Evolutionary conservation across 805 yeast genomes (phyloP).

Genomic region (Kodamaea hsintzibuensis): DNA sequence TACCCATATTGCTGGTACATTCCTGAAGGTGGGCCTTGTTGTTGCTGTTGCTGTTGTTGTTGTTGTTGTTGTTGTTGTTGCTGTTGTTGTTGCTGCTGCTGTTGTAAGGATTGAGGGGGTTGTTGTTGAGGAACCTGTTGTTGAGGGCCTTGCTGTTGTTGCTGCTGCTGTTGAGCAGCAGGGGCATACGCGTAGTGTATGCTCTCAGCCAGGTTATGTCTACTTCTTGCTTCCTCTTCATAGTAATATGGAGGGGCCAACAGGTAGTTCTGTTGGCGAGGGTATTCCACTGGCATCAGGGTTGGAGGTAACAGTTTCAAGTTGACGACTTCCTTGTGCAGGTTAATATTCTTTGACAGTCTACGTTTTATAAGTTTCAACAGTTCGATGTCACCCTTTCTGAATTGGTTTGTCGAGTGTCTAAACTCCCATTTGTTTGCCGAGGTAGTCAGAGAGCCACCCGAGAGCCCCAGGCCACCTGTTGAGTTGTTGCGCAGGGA

Average conservation of each 20-base stretch:
- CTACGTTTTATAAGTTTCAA: conserved; percentile 78
- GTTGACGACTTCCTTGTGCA: conserved; percentile 41
- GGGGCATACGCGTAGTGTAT: conserved; percentile 3
- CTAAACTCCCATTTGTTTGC: conserved; percentile 76
- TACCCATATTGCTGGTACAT: neutral
- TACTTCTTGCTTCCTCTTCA: conserved; percentile 6
- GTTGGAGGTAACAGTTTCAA: conserved; percentile 34
- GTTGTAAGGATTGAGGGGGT: conserved; percentile 17
- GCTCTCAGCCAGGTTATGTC: conserved; percentile 8
- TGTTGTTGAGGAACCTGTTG: conserved; percentile 17
- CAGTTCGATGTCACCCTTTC: conserved; percentile 76
- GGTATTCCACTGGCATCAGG: conserved; percentile 12
- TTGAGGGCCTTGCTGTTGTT: conserved; percentile 12
- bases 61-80: conserved; percentile 15
- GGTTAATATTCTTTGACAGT: conserved; percentile 45
- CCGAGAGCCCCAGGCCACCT: conserved; percentile 11
- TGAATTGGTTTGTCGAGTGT: conserved; percentile 76
- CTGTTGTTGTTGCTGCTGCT: conserved; percentile 10
- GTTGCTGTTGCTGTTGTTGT: conserved; percentile 14
- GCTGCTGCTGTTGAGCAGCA: conserved; percentile 10
- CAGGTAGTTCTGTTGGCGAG: conserved; percentile 4
- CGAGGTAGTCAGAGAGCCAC: conserved; percentile 22
- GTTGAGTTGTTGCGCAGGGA: conserved; percentile 11
- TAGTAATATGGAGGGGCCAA: conserved; percentile 7
- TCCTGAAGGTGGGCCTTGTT: conserved; percentile 5